phyloP scores from a whole-genome alignment of 495 filamentous ascomycete species.

The Hypoxylon cercidicola region DNA sequence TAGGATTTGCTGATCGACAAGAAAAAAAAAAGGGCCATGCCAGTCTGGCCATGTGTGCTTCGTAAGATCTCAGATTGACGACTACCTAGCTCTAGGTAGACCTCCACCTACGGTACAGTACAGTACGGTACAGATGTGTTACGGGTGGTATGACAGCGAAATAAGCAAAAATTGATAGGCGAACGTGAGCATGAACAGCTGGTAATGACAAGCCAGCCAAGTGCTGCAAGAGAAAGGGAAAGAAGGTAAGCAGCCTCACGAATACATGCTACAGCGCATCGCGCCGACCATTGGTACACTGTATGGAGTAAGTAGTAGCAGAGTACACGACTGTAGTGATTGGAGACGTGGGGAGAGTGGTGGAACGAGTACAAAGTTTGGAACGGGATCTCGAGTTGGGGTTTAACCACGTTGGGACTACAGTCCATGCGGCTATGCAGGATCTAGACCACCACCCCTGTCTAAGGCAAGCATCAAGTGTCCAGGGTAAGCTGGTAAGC shows the following conservation, averaged over 20 bases:
- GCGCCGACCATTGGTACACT: background rate
- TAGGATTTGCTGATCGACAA: slow-evolving; percentile 29
- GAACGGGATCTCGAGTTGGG: slow-evolving; percentile 34
- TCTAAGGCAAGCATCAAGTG: background rate
- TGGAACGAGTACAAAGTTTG: too few relatives aligned
- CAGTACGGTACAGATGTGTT: background rate
- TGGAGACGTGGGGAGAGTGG: slow-evolving; percentile 28
- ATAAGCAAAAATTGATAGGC: slow-evolving; percentile 5
- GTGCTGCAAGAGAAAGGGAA: slow-evolving; percentile 5
- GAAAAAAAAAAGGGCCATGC: slow-evolving; percentile 25
- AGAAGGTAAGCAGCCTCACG: slow-evolving; percentile 28
- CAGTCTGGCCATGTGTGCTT: slow-evolving; percentile 32
- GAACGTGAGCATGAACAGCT: background rate
- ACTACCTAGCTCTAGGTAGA: slow-evolving; percentile 11
- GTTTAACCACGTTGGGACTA: slow-evolving; percentile 33
- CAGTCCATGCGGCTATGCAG: slow-evolving; percentile 30
- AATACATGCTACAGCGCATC: slow-evolving; percentile 3
- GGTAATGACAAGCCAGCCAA: slow-evolving; percentile 5
- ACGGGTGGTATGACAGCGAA: background rate
- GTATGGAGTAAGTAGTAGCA: slow-evolving; percentile 17
- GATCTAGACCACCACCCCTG: slow-evolving; percentile 34
- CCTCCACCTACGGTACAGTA: slow-evolving; percentile 12
- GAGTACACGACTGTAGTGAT: slow-evolving; percentile 28
- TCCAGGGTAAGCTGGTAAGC: background rate
- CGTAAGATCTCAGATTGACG: slow-evolving; percentile 38